Base-by-base conservation (phyloP, 495 filamentous ascomycete genomes). In the Tuber indicum region DNA sequence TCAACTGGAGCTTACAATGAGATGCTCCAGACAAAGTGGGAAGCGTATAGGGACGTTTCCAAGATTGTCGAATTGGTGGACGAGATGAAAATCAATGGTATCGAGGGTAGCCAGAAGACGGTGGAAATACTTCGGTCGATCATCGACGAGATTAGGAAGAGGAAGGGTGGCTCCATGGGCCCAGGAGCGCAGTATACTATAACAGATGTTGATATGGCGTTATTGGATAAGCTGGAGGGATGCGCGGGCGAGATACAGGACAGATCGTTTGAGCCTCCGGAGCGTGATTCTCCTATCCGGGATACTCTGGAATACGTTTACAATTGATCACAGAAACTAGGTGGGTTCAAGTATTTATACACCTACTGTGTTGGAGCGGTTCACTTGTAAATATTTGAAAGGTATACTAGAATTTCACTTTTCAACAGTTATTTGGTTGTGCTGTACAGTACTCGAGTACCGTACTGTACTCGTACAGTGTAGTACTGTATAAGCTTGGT, bases 51-150 rank as follows among this genome's bases (percentile, higher is more conserved):
- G 8, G 88, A 91, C 74, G 81, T 91, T 19, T 82, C 84, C 7
- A 86, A 84, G 26, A 86, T 92, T 62, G 83, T 87, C 16, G 86
- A 87, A 0, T 83, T 91, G 9, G 84, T 92, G 23, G 82, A 84
- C 43, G 91, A 93, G 78, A 93, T 93, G 91, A 86, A 90, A 41
- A 84, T 87, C 12, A 87, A 86, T 19, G 90, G 89, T 19, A 83
- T 91, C 19, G 86, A 87, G 46, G 86, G 87, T 17, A 85, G 90
- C 76, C 36, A 52, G 0, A 84, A 85, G 41, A 91, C 90, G 26
- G 78, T 86, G 46, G 75, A 78, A 1, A 73, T 90, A 6, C 76
- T 92, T 9, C n/a, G 70, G 3, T 49, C 75, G n/a, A 75, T 83
- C 16, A 72, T 76, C 72, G 70, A 72, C 14, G 81, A 83, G 49